Base-by-base conservation (phyloP, 73 alveolate species). In the Effrenium voratum region DNA sequence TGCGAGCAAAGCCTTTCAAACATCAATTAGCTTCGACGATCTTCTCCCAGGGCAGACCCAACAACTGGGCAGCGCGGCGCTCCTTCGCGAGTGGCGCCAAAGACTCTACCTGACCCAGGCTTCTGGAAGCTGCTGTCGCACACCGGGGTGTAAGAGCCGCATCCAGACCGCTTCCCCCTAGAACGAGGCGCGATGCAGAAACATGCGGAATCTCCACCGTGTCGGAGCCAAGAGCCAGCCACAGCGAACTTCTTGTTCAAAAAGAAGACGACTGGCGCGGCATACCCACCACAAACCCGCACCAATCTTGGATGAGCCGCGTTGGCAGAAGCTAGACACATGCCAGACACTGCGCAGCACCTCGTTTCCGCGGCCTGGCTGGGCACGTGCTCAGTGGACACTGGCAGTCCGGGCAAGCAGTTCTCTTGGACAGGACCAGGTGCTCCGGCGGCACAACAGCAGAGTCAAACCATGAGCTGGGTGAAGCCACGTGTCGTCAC, bases 171-270 rank as follows among this genome's bases (percentile, higher is more conserved):
- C 93, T 49, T 82, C 93, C 2, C 93, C 93, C 1, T 41, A 59
- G 77, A 83, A 81, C 5, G 77, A 55, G 41, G 93, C n/a, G n/a
- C n/a, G n/a, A n/a, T n/a, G n/a, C n/a, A n/a, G n/a, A n/a, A n/a
- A n/a, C 93, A 83, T 52, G 52, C 93, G 93, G 41, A 50, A 83
- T 41, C 93, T 41, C 93, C 79, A 83, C 6, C 93, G 76, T n/a
- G n/a, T 6, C 93, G 22, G 79, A 55, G 44, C 93, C 93, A 83
- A 0, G 44, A 50, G 59, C n/a, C 59, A 13, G 93, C 79, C 30
- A 83, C 93, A 10, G 79, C 80, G 41, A 41, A 83, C 13, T 43
- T 83, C 57, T 83, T 83, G 80, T 38, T 83, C 93, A 83, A 40
- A 41, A 83, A 36, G 41, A 55, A 83, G 47, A 52, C 1, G 30